Evolutionary conservation across 495 filamentous ascomycete genomes (phyloP).

Genomic region (Xylaria sp.): DNA sequence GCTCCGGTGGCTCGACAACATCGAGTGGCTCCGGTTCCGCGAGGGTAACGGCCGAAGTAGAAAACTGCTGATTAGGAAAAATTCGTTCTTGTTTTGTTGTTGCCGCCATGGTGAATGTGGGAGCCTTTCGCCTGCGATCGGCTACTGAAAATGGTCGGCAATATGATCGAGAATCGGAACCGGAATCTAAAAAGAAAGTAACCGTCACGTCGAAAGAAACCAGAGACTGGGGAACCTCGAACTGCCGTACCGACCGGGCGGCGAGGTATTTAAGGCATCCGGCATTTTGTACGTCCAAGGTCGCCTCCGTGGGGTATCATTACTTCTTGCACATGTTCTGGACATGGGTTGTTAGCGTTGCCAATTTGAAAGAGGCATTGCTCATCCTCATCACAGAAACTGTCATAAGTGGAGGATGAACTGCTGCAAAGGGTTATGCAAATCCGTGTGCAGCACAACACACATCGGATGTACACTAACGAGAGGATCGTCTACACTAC

Average conservation of each 20-base stretch:
- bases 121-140: conserved; percentile 29
- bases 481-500: conserved; percentile 1
- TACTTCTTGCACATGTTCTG: conserved; percentile 13
- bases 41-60: conserved; percentile 22
- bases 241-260: conserved; percentile 4
- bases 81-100: conserved; percentile 16
- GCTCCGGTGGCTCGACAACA: conserved; percentile 14
- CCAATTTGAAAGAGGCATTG: conserved; percentile 28
- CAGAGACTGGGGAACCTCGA: conserved; percentile 3
- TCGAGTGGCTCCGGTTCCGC: conserved; percentile 18
- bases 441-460: background rate
- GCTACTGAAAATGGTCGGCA: conserved; percentile 20
- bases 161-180: conserved; percentile 19
- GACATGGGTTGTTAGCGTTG: conserved; percentile 25
- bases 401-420: conserved; percentile 25
- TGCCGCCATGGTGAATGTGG: conserved; percentile 25
- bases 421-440: conserved; percentile 14
- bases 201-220: conserved; percentile 22
- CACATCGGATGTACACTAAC: background rate
- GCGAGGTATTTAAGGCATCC: conserved; percentile 25
- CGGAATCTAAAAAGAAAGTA: conserved; percentile 26
- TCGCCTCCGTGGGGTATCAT: conserved; percentile 18
- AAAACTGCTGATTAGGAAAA: conserved; percentile 22
- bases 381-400: conserved; percentile 19
- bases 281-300: conserved; percentile 8